These are phyloP conservation scores for Polytrichum formosum DNA, from an alignment of 225 moss, liverwort and hornwort species.

Conservation along the genomic window DNA sequence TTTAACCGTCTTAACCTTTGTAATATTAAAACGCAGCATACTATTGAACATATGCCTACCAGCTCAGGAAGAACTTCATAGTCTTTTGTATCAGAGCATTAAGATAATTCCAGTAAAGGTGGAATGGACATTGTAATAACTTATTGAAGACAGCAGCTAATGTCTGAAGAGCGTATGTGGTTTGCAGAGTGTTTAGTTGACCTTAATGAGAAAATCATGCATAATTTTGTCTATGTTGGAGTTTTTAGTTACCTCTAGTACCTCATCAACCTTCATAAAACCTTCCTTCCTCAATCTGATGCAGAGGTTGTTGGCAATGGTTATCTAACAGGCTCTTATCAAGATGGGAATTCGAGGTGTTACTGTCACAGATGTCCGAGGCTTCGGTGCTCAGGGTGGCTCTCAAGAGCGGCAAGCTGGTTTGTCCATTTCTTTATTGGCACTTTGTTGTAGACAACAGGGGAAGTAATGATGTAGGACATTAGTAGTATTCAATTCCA, in stretches of 20 bases:
- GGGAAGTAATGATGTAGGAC: too few relatives aligned
- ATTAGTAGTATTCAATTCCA: too few relatives aligned
- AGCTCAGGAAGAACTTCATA: neutral
- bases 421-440: slow-evolving; percentile 9
- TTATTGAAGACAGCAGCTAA: neutral
- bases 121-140: neutral
- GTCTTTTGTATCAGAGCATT: neutral
- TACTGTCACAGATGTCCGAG: slow-evolving; percentile 57
- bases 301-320: too few relatives aligned
- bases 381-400: slow-evolving; percentile 69
- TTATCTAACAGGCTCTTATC: slow-evolving; percentile 47
- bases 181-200: neutral
- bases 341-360: slow-evolving; percentile 73
- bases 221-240: neutral
- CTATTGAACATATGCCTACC: too few relatives aligned
- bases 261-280: neutral
- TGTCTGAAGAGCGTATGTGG: neutral
- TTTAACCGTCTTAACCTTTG: neutral
- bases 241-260: neutral
- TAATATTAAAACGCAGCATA: too few relatives aligned
- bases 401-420: slow-evolving; percentile 74
- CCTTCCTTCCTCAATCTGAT: neutral
- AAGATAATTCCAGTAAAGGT: neutral
- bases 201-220: neutral
- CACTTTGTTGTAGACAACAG: too few relatives aligned